Base-by-base conservation (phyloP, 139 green algal genomes). In the Mychonastes homosphaera region DNA sequence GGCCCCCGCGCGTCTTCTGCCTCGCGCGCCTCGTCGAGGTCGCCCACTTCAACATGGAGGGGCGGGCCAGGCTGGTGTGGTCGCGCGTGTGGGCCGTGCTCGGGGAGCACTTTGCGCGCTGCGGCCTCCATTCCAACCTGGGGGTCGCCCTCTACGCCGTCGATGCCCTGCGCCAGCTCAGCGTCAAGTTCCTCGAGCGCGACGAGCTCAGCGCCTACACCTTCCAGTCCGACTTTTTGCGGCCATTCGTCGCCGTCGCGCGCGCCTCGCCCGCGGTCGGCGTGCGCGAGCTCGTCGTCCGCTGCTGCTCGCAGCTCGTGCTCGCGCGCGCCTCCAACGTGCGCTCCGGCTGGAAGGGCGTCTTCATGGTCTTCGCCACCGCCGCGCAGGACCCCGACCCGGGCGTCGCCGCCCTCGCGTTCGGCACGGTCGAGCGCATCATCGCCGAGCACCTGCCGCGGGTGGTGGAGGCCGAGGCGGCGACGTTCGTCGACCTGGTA, bases 301-400 rank as follows among this genome's bases (percentile, higher is more conserved):
- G 91, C 46, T 96, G 83, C 65, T 68, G 89, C 2, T 84, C 74
- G 36, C 89, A 95, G 66, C 94, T 95, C 86, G 85, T 95, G 43
- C 71, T 94, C 43, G 82, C 87, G 3, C 76, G 89, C 3, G 92
- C 94, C 5, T 69, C 65, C 59, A 96, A 97, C 64, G 79, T 99
- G 56, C 98, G 97, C 74, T 91, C 76, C 3, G 93, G 93, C 2
- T 98, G 93, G 93, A 97, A 97, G 77, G 82, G 60, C 71, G 92
- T 98, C 84, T 97, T 99, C 79, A 98, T 98, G 92, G 91, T 98
- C 12, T 98, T 97, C 77, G 97, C 92, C 7, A 93, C 86, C 7
- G 92, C 89, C 6, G 92, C 92, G 24, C 71, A 67, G 5, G 53
- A 73, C 63, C 73, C 44, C 29, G 71, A 79, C 44, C 81, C 77